Conservation (phyloP, 2,329 filamentous ascomycete species). For the Aspergillus pseudonomiae region DNA sequence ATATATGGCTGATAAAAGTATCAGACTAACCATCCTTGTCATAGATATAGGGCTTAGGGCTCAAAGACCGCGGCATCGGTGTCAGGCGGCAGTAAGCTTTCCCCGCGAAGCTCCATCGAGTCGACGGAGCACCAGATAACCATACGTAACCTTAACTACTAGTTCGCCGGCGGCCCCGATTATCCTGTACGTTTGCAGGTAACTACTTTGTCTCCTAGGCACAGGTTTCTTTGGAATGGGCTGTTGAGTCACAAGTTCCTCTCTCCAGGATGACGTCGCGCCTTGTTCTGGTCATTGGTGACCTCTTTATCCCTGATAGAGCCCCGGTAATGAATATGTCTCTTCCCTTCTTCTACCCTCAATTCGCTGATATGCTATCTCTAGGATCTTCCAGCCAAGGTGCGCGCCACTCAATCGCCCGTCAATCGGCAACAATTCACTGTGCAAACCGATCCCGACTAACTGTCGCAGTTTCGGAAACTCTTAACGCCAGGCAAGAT, state of each 20-base stretch:
- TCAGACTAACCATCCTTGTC: not conserved
- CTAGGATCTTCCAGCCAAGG: conserved; percentile 83
- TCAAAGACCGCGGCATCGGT: conserved; percentile 6
- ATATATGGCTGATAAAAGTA: not conserved
- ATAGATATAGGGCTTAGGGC: conserved; percentile 21
- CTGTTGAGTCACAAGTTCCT: conserved; percentile 28
- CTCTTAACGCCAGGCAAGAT: conserved; percentile 83
- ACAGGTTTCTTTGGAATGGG: conserved; percentile 27
- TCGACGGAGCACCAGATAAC: conserved; percentile 12
- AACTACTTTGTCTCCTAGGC: conserved; percentile 1
- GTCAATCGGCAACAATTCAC: not conserved
- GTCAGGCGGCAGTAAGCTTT: conserved; percentile 17
- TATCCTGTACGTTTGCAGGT: not conserved
- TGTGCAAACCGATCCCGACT: conserved; percentile 15
- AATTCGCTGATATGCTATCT: conserved; percentile 18
- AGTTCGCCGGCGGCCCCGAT: conserved; percentile 10
- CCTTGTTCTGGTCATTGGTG: conserved; percentile 87
- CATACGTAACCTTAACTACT: conserved; percentile 14
- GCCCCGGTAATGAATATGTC: conserved; percentile 62
- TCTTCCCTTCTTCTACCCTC: conserved; percentile 20
- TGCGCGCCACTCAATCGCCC: conserved; percentile 41
- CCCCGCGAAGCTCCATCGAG: conserved; percentile 25
- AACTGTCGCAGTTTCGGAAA: conserved; percentile 71
- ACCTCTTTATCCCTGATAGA: conserved; percentile 91
- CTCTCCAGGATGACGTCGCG: conserved; percentile 70